A percentile compares a stretch with the other conserved stretches of the same genome.
Evolutionary conservation across 2,329 filamentous ascomycete species (phyloP).

Genomic region (Cercospora brassicicola): DNA sequence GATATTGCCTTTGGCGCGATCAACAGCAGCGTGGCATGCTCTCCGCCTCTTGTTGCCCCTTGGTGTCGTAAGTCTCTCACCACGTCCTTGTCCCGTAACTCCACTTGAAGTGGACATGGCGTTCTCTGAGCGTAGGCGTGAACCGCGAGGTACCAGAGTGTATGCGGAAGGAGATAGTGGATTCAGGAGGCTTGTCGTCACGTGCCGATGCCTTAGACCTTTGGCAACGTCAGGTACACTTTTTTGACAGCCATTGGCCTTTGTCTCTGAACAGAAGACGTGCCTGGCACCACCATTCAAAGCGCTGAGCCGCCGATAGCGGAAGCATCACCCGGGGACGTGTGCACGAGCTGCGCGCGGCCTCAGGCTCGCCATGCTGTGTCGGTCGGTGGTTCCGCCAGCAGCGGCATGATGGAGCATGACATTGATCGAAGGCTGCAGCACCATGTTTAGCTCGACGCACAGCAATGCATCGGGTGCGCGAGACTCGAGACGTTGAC

Average conservation of each 20-base stretch:
- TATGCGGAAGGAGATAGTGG: constrained; percentile 9
- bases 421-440: constrained; percentile 1
- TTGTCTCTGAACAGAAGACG: constrained; percentile 6
- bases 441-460: constrained; percentile 16
- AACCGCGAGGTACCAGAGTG: constrained; percentile 17
- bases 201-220: constrained; percentile 8
- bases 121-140: constrained; percentile 19
- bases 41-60: constrained; percentile 47
- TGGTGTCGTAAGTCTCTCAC: constrained; percentile 43
- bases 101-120: constrained; percentile 28
- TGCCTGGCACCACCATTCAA: constrained; percentile 2
- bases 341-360: background rate
- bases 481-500: constrained; percentile 12
- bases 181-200: constrained; percentile 12
- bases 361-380: constrained; percentile 4
- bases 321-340: background rate
- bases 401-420: background rate
- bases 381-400: background rate
- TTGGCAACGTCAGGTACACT: constrained; percentile 13
- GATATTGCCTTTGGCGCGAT: constrained; percentile 31
- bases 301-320: constrained; percentile 7
- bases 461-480: constrained; percentile 14
- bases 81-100: constrained; percentile 29
- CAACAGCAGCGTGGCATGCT: constrained; percentile 46
- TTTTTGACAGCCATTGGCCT: constrained; percentile 7